phyloP scores from a whole-genome alignment of 2,329 filamentous ascomycete species.

The Pleomassaria siparia region DNA sequence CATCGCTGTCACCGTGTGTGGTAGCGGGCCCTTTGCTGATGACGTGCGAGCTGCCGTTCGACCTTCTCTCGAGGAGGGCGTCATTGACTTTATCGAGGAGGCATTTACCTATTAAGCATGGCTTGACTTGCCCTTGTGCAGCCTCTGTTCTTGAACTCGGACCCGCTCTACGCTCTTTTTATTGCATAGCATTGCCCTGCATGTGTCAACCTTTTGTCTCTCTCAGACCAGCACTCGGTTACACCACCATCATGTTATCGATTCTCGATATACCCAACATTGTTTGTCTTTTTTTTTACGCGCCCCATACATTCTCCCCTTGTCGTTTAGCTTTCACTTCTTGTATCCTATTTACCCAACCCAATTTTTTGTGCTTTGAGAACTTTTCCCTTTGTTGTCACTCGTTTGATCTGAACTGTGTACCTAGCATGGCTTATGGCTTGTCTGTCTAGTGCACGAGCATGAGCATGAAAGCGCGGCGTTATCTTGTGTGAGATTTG shows the following conservation, averaged over 20 bases:
- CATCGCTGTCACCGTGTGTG: slow-evolving; percentile 64
- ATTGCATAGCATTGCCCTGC: background rate
- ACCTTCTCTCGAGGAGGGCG: slow-evolving; percentile 53
- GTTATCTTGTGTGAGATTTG: background rate
- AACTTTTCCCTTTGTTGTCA: background rate
- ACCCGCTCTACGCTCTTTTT: background rate
- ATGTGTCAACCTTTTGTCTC: background rate
- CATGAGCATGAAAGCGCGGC: slow-evolving; percentile 2
- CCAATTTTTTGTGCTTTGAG: slow-evolving; percentile 1
- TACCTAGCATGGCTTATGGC: background rate
- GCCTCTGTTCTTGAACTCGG: background rate
- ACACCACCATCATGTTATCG: background rate
- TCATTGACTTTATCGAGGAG: slow-evolving; percentile 65
- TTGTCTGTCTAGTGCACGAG: slow-evolving; percentile 1
- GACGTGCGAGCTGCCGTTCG: slow-evolving; percentile 59
- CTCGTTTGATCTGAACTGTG: background rate
- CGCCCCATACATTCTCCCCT: background rate
- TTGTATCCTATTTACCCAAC: slow-evolving; percentile 1
- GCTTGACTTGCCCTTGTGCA: background rate
- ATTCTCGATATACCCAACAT: background rate
- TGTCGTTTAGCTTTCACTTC: background rate
- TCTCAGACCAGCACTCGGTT: background rate
- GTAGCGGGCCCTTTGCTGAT: slow-evolving; percentile 64
- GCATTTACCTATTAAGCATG: slow-evolving; percentile 61
- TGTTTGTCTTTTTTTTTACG: background rate